Evolutionary conservation across 257 asterid species (phyloP).

Genomic region (Nemophila menziesii): DNA sequence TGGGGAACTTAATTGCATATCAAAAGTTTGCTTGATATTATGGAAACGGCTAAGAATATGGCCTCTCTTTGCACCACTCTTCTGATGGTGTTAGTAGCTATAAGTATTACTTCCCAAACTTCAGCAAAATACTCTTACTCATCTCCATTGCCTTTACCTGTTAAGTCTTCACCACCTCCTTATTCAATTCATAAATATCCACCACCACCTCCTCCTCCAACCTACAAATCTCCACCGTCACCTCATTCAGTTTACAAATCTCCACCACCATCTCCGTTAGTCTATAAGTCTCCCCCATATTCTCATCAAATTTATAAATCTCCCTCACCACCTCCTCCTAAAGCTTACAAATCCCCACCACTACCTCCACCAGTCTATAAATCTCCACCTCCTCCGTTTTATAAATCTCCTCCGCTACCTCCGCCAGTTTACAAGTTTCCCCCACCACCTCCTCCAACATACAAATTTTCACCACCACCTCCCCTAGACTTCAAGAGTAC

Average conservation of each 20-base stretch:
- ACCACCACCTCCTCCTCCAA: too few relatives aligned
- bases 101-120: conserved; percentile 4
- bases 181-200: too few relatives aligned
- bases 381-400: conserved; percentile 1
- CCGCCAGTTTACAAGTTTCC: conserved; percentile 3
- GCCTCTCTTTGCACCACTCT: conserved; percentile 4
- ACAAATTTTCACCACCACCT: not conserved
- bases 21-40: not conserved
- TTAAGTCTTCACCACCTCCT: not conserved
- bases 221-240: too few relatives aligned
- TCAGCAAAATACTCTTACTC: conserved; percentile 6
- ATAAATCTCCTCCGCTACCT: conserved; percentile 1
- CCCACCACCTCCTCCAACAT: conserved; percentile 2
- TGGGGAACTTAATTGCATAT: not conserved
- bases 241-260: too few relatives aligned
- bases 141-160: conserved; percentile 4
- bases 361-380: not conserved
- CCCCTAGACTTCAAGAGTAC: not conserved
- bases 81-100: conserved; percentile 4
- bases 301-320: not conserved
- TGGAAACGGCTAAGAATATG: not conserved
- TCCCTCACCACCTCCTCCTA: not conserved
- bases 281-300: too few relatives aligned
- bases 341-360: not conserved
- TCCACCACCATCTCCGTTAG: too few relatives aligned